These are phyloP conservation scores for Tulasnella sp. DNA, from an alignment of 768 basidiomycete species.

Conservation along the genomic window DNA sequence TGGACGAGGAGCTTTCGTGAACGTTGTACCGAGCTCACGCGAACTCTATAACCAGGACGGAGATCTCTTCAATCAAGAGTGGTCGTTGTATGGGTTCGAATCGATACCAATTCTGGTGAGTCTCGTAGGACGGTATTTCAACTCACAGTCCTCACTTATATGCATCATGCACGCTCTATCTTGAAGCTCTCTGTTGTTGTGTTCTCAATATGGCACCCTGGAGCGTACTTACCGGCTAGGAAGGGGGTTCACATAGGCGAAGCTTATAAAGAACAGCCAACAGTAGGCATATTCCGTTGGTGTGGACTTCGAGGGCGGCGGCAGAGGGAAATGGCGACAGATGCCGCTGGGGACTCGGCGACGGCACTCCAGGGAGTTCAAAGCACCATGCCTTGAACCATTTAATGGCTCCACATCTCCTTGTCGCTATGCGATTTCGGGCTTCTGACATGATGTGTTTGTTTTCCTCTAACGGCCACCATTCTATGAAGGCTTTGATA, in stretches of 20 bases:
- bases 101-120: slow-evolving; percentile 34
- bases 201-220: slow-evolving; percentile 30
- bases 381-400: background rate
- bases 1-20: slow-evolving; percentile 25
- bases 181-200: slow-evolving; percentile 6
- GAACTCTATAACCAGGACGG: slow-evolving; percentile 20
- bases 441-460: too few relatives aligned
- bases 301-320: background rate
- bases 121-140: background rate
- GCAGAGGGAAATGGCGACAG: background rate
- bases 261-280: slow-evolving; percentile 6
- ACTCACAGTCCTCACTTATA: background rate
- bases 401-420: too few relatives aligned
- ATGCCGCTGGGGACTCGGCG: background rate
- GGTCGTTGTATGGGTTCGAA: slow-evolving; percentile 34
- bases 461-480: too few relatives aligned
- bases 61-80: slow-evolving; percentile 33
- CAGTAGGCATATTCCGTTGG: background rate
- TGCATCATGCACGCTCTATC: background rate
- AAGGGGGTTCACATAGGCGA: slow-evolving; percentile 35
- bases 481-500: too few relatives aligned
- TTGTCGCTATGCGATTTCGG: too few relatives aligned
- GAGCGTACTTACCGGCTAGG: slow-evolving; percentile 29
- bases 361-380: background rate
- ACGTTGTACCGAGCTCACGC: slow-evolving; percentile 12